Percentiles rank a stretch among this genome's conserved stretches.
phyloP scores from a whole-genome alignment of 805 yeast genomes.

The Starmerella stigmatis region DNA sequence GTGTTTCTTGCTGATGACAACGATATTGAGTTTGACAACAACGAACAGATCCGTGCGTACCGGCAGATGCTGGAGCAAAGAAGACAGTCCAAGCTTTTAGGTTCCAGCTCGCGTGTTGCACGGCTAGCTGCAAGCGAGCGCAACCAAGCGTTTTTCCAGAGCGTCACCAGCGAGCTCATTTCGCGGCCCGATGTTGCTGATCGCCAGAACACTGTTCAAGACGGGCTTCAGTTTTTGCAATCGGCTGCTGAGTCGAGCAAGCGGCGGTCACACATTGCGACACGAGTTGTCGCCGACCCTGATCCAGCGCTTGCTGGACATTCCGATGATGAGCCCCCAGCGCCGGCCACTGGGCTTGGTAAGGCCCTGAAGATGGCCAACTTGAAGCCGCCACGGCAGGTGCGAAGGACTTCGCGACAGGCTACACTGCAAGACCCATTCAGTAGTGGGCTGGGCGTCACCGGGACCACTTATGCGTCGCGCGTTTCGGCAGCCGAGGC shows the following conservation, averaged over 20 bases:
- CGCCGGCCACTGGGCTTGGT: conserved; percentile 12
- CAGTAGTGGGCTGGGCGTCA: background rate
- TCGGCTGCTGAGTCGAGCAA: background rate
- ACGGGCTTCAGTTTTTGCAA: conserved; percentile 18
- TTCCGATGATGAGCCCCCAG: conserved; percentile 9
- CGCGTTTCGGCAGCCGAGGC: conserved; percentile 13
- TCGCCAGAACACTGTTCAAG: conserved; percentile 15
- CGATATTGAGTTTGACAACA: conserved; percentile 6
- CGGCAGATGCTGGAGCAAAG: background rate
- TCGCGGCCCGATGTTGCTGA: conserved; percentile 10
- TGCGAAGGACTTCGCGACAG: background rate
- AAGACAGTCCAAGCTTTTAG: conserved; percentile 16
- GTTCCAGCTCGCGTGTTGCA: conserved; percentile 14
- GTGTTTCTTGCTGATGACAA: conserved; percentile 16
- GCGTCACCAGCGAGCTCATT: conserved; percentile 20
- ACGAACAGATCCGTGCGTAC: conserved; percentile 6
- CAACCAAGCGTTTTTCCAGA: conserved; percentile 22
- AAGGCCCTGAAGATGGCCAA: background rate
- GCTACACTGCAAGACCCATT: background rate
- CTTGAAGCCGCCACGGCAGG: background rate
- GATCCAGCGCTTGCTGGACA: background rate
- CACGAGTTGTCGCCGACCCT: background rate
- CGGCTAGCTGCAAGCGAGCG: conserved; percentile 17
- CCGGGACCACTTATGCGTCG: conserved; percentile 16
- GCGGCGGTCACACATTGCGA: background rate